phyloP scores from a whole-genome alignment of 495 filamentous ascomycete species.

The Penicillium lividum region DNA sequence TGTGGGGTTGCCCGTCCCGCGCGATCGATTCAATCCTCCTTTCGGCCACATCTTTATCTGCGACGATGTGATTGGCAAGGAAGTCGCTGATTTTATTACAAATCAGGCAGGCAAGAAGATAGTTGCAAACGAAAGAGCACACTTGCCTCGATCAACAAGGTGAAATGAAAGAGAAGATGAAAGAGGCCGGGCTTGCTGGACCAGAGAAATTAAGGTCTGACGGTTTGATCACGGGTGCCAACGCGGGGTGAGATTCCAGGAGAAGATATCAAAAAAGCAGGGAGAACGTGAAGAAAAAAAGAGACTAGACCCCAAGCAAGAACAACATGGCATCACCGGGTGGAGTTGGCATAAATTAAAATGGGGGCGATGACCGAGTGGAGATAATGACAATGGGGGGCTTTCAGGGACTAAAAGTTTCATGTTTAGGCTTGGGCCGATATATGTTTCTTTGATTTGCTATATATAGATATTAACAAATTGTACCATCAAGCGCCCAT shows the following conservation, averaged over 20 bases:
- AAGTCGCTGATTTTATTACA: constrained; percentile 3
- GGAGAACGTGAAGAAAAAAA: constrained; percentile 7
- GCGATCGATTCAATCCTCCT: constrained; percentile 40
- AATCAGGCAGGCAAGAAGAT: constrained; percentile 6
- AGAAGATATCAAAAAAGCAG: constrained; percentile 3
- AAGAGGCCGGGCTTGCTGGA: constrained; percentile 6
- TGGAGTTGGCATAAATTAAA: constrained; percentile 17
- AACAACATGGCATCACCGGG: constrained; percentile 14
- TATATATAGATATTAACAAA: not conserved
- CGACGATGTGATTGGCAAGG: not conserved
- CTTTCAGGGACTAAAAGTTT: constrained; percentile 15
- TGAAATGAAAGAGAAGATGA: constrained; percentile 1
- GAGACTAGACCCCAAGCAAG: constrained; percentile 13
- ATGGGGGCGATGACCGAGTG: constrained; percentile 22
- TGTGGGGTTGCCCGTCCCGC: constrained; percentile 48
- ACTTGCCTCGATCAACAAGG: not conserved
- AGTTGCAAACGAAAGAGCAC: not conserved
- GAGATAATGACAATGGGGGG: constrained; percentile 13
- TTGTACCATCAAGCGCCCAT: not conserved
- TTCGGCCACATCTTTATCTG: constrained; percentile 48
- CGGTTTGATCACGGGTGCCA: constrained; percentile 1
- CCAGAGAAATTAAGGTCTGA: constrained; percentile 1
- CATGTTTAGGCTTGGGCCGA: constrained; percentile 7
- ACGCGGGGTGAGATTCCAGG: not conserved
- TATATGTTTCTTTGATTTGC: not conserved